Base-by-base conservation (phyloP, 768 basidiomycete genomes). In the Leccinum variicolor region DNA sequence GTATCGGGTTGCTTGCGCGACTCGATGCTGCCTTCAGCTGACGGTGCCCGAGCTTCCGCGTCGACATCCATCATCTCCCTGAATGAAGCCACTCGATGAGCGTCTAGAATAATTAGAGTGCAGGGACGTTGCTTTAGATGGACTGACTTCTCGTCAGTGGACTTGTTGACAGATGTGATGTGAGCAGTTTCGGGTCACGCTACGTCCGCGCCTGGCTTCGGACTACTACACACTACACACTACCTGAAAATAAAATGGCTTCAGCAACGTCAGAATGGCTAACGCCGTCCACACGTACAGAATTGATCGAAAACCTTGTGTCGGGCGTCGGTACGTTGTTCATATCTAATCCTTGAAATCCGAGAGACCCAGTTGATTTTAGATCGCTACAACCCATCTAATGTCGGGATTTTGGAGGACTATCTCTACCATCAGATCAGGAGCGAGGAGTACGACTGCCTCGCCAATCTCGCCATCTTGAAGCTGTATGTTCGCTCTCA, bases 341-440 rank as follows among this genome's bases (percentile, higher is more conserved):
- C 59, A 19, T 25, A 29, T 17, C 11, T 21, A 15, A 36, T 45
- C 6, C 28, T 50, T 56, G 50, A 6, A 14, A 33, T 50, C 53
- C 29, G 39, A 57, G 17, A 21, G 51, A 61, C 28, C n/a, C 13
- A 10, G 41, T 51, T 54, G 39, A 52, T 28, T 57, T 51, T 57
- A 97, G 96, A 98, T 79, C 89, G 96, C 58, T 98, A 98, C 75
- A 98, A 98, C 76, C 96, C 96, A 45, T 87, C 88, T 53, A 98
- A 98, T 72, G 86, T 96, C 58, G 79, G 85, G 36, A 90, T 94
- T 63, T 86, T 98, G 58, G 96, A 98, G 75, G 96, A 98, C 71
- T 98, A 98, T 76, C 85, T 98, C 58, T 92, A 92, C 73, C 88
- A 92, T 71, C 96, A 99, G 75, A 92, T 94, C 61, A 83, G 89